Percentiles rank a stretch among this genome's conserved stretches.
phyloP scores from a whole-genome alignment of 371 early-diverging fungal species.

The Lichtheimia ramosa region DNA sequence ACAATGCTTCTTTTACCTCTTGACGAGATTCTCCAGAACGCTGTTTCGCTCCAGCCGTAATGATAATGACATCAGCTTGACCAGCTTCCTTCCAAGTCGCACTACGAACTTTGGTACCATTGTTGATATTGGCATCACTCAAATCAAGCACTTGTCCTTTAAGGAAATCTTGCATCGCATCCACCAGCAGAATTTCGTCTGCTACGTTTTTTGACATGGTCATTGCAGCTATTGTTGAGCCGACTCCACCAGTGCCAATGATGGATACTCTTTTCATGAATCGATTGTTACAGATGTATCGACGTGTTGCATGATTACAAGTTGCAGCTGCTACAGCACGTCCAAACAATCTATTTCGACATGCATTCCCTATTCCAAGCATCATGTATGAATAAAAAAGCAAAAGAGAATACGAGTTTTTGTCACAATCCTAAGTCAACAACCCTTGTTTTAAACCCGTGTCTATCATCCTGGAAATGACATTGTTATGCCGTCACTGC shows the following conservation, averaged over 20 bases:
- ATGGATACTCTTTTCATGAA: slow-evolving; percentile 51
- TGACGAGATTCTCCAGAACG: slow-evolving; percentile 74
- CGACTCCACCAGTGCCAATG: slow-evolving; percentile 83
- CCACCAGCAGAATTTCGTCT: slow-evolving; percentile 76
- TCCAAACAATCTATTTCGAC: not conserved
- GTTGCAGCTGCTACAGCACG: not conserved
- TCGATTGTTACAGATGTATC: not conserved
- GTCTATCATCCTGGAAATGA: no score
- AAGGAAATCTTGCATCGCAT: slow-evolving; percentile 61
- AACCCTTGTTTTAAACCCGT: not conserved
- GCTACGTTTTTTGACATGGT: slow-evolving; percentile 66
- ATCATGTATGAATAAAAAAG: not conserved
- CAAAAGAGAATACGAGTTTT: not conserved
- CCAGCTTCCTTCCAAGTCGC: slow-evolving; percentile 75
- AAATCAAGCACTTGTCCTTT: slow-evolving; percentile 80
- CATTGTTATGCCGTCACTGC: no score
- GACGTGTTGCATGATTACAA: not conserved
- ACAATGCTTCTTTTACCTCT: slow-evolving; percentile 18
- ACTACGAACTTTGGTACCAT: slow-evolving; percentile 59
- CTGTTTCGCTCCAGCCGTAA: slow-evolving; percentile 90
- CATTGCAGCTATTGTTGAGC: slow-evolving; percentile 74
- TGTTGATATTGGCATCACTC: slow-evolving; percentile 71
- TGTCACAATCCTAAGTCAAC: not conserved
- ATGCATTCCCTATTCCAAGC: not conserved
- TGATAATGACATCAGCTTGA: slow-evolving; percentile 80